Base-by-base conservation (phyloP, 1,284 basidiomycete genomes). In the Cryptococcus hybrid region DNA sequence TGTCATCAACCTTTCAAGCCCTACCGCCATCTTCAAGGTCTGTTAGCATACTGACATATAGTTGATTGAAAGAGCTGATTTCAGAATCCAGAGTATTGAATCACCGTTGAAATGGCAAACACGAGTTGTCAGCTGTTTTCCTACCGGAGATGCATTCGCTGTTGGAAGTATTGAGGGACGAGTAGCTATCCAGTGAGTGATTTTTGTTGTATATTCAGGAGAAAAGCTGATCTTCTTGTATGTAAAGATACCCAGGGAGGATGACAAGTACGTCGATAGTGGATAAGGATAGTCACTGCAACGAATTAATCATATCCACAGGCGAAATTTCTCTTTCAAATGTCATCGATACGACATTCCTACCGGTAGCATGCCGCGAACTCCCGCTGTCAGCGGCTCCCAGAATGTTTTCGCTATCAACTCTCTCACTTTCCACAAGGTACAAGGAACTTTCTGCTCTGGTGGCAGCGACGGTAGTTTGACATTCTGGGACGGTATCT, bases 71-170 rank as follows among this genome's bases (percentile, higher is more conserved):
- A 24, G 24, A 24, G 24, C 24, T 24, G 24, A 24, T 24, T 24
- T 24, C 24, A 24, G 24, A 2, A 58, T 61, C 42, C 60, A 92
- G 89, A 86, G 84, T 11, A 85, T 91, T 68, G 80, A 82, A 39
- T 93, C 90, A 1, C 91, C 92, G 3, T 78, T 97, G 63, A 94
- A 95, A 75, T 92, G 90, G 88, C 95, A 98, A 79, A 97, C 95
- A 3, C 85, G 95, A 46, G 86, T 88, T 3, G 84, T 96, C 4
- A 84, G 88, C 3, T 95, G 91, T 75, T 94, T 96, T 78, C 88
- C 89, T 9, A 82, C 83, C 1, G 86, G 80, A 24, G 86, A 86
- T 61, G 91, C 92, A 0, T 97, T 91, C 68, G 92, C 93, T 0
- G 84, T 98, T 0, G 95, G 95, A 13, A 94, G 92, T 71, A 87